Evolutionary conservation across 805 yeast species (phyloP), one percentile per base, ranked within the genome.

Genomic region (Metschnikowia kunwiensis): DNA sequence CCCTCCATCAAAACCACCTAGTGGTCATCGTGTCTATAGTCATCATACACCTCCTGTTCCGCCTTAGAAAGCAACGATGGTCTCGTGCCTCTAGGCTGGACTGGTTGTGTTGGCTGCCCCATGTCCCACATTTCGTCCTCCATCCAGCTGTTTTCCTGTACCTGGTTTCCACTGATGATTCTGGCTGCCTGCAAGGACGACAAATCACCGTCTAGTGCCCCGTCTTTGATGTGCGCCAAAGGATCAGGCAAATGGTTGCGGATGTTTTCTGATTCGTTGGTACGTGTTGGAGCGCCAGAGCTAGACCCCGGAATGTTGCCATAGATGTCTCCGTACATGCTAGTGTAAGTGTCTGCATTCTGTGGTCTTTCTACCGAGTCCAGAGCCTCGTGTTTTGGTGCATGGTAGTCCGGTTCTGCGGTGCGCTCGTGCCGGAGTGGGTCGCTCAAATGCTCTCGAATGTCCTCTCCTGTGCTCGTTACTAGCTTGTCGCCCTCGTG

Each of bases 41-140:
- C 74, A 34, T 68, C 71, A 38, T 51, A 68, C 18, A 64, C 57
- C 32, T 66, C 69, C 44, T 66, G 68, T 55, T 59, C 56, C 20
- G 46, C 54, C 17, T 46, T 46, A n/a, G 50, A 46, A 22, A 63
- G 40, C n/a, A 63, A 53, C 22, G 45, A 46, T 15, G 38, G 41
- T 12, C 37, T 9, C 25, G n/a, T 17, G 7, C 24, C n/a, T 18
- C 22, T 25, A 7, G 7, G 21, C 15, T n/a, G 30, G 2, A 10
- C 17, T 22, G 27, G 29, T n/a, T 21, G n/a, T n/a, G n/a, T n/a
- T n/a, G n/a, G n/a, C 26, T 14, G 14, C 7, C 12, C 32, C 17
- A 24, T 26, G 22, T 36, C 40, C 49, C 57, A 54, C 35, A 50
- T 50, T n/a, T 43, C 53, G 26, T 60, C 67, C 32, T 64, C 69